phyloP scores from a whole-genome alignment of 139 green algal species.

The Coelastrella sp. region DNA sequence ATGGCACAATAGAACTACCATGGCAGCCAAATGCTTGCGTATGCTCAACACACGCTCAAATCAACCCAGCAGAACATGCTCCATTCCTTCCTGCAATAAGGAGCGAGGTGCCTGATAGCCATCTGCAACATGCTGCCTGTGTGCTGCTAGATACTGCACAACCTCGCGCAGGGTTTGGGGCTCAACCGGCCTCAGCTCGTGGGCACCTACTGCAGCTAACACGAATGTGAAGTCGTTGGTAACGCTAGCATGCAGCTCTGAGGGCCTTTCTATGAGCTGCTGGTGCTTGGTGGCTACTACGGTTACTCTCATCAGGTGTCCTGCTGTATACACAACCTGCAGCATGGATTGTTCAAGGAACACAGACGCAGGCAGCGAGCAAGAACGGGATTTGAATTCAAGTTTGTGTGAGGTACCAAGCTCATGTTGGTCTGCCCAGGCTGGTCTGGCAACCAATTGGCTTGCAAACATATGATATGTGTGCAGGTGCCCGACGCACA shows the following conservation, averaged over 20 bases:
- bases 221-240: constrained; percentile 45
- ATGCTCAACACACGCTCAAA: neutral
- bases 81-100: constrained; percentile 25
- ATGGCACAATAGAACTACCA: too few species aligned
- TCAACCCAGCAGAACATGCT: constrained; percentile 23
- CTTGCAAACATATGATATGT: too few species aligned
- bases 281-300: constrained; percentile 53
- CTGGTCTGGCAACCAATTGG: too few species aligned
- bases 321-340: constrained; percentile 57
- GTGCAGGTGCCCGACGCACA: too few species aligned
- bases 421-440: too few species aligned
- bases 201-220: constrained; percentile 15
- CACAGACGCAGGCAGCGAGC: too few species aligned
- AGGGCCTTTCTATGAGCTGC: constrained; percentile 47
- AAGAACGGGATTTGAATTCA: too few species aligned
- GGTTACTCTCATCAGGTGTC: constrained; percentile 54
- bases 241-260: constrained; percentile 26
- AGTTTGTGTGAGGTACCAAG: too few species aligned
- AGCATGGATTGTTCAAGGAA: neutral
- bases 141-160: constrained; percentile 43
- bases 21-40: too few species aligned
- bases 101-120: neutral
- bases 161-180: constrained; percentile 57
- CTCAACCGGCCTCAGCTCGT: constrained; percentile 45
- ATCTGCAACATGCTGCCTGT: constrained; percentile 13